Evolutionary conservation across 148 eudicot species (phyloP).

Genomic region (Pouteria glomerata): DNA sequence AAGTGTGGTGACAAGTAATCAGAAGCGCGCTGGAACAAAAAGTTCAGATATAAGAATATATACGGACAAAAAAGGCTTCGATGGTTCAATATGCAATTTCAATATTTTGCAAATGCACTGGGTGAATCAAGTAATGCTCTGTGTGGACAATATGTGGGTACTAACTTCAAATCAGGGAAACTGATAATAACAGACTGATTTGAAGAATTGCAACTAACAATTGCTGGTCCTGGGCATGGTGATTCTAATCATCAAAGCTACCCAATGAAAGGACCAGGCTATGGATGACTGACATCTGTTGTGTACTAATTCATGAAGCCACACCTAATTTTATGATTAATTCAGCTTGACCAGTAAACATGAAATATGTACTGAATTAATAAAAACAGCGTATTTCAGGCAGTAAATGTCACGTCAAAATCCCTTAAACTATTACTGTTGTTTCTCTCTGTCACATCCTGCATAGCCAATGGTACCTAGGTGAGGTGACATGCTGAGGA

Average conservation of each 20-base stretch:
- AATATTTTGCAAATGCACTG: constrained; percentile 7
- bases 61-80: background rate
- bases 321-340: no score
- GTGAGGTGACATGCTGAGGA: no score
- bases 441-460: background rate
- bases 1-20: constrained; percentile 69
- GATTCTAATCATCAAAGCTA: no score
- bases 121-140: no score
- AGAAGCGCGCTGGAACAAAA: constrained; percentile 64
- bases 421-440: background rate
- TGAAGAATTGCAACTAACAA: no score
- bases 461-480: no score
- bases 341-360: no score
- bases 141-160: background rate
- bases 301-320: no score
- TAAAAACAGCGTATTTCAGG: background rate
- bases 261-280: no score
- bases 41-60: constrained; percentile 9
- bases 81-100: background rate
- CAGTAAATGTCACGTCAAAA: background rate
- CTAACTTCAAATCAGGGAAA: background rate
- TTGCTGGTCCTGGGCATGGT: no score
- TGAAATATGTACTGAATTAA: background rate
- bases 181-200: background rate
- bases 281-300: no score